Conservation (phyloP, 768 basidiomycete species). For the Dioszegia hungarica region DNA sequence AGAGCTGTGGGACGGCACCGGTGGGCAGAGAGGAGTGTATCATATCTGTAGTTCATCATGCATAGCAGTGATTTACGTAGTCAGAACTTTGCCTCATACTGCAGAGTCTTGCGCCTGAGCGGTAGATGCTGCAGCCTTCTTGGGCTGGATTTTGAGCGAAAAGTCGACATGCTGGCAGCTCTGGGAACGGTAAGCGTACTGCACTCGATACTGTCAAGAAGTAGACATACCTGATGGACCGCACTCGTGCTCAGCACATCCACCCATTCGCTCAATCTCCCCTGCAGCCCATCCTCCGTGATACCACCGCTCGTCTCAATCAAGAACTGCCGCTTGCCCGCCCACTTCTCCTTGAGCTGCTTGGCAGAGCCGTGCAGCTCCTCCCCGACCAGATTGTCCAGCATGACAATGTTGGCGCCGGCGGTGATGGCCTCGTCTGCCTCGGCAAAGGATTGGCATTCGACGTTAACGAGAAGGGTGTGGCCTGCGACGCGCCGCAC, state of each 20-base stretch:
- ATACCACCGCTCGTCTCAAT: slow-evolving; percentile 95
- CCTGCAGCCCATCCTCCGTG: slow-evolving; percentile 76
- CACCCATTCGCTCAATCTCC: slow-evolving; percentile 68
- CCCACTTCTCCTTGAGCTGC: slow-evolving; percentile 72
- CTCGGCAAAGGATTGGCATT: slow-evolving; percentile 80
- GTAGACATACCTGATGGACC: slow-evolving; percentile 40
- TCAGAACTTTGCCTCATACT: not conserved
- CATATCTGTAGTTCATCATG: too few relatives aligned
- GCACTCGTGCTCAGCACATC: slow-evolving; percentile 71
- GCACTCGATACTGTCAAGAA: not conserved
- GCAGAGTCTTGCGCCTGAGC: not conserved
- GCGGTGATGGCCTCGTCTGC: slow-evolving; percentile 96
- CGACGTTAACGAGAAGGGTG: slow-evolving; percentile 84
- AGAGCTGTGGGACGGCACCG: too few relatives aligned
- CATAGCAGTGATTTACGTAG: too few relatives aligned
- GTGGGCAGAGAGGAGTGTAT: not conserved
- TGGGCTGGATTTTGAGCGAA: slow-evolving; percentile 82
- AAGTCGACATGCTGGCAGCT: slow-evolving; percentile 93
- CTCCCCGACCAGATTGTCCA: slow-evolving; percentile 83
- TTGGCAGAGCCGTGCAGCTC: slow-evolving; percentile 65
- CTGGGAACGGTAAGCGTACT: slow-evolving; percentile 44
- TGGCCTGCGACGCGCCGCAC: slow-evolving; percentile 91
- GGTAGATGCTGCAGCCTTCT: not conserved
- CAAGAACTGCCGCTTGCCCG: slow-evolving; percentile 68
- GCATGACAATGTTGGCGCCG: slow-evolving; percentile 91